Evolutionary conservation across 1,284 basidiomycete species (phyloP).

Genomic region (Trichosporon inkin): DNA sequence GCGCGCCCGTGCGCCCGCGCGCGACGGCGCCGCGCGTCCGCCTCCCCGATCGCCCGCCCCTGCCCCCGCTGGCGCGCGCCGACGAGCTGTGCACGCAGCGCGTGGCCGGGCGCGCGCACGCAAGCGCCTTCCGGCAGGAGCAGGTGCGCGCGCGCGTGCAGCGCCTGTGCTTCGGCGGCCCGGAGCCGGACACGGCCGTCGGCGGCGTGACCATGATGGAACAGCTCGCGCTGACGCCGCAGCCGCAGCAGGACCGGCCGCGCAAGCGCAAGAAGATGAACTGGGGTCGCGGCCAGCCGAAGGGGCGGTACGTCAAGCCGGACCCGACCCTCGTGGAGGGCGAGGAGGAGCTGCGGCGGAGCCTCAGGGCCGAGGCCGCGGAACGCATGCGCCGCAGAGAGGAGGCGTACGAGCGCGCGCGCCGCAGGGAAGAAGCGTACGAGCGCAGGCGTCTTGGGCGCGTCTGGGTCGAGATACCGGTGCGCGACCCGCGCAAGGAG

Average conservation of each 20-base stretch:
- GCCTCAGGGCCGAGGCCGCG: background rate
- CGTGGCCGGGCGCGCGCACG: background rate
- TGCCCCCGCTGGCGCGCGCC: background rate
- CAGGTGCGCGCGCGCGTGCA: background rate
- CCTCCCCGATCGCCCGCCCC: background rate
- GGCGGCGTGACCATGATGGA: constrained; percentile 1
- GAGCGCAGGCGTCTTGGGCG: background rate
- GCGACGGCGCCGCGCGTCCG: background rate
- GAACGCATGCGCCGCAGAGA: background rate
- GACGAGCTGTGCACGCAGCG: background rate
- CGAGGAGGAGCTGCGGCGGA: background rate
- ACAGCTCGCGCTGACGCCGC: background rate
- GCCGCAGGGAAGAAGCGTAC: background rate
- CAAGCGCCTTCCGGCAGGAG: constrained; percentile 1
- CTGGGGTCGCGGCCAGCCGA: background rate
- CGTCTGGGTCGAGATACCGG: constrained; percentile 7
- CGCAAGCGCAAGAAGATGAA: constrained; percentile 25
- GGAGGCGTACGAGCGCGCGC: background rate
- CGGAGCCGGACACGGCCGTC: background rate
- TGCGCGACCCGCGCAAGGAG: background rate
- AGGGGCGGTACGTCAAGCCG: background rate
- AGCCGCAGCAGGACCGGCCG: background rate
- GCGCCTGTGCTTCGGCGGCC: constrained; percentile 3
- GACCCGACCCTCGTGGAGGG: background rate
- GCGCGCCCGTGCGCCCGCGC: constrained; percentile 16